A percentile compares a stretch with the other conserved stretches of the same genome.
These are phyloP conservation scores for Emydomyces testavorans DNA, from an alignment of 2,329 filamentous ascomycete genomes.

Conservation along the genomic window DNA sequence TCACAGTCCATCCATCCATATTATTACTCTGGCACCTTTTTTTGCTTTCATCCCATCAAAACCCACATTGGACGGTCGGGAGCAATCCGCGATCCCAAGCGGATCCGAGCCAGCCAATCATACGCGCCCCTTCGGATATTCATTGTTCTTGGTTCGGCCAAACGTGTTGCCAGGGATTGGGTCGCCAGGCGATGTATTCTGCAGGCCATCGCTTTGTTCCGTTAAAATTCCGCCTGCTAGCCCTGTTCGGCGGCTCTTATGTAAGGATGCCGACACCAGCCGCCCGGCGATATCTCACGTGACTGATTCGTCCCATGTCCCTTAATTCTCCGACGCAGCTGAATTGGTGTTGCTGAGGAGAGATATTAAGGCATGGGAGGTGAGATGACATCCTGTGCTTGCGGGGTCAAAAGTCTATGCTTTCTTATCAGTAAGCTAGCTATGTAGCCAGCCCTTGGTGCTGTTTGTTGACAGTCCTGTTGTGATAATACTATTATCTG, in stretches of 20 bases:
- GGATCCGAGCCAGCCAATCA: neutral
- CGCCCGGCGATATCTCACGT: neutral
- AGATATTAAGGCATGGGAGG: too few species aligned
- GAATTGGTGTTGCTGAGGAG: too few species aligned
- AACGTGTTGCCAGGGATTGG: neutral
- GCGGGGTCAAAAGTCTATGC: too few species aligned
- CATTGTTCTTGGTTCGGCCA: neutral
- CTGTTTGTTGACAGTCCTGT: too few species aligned
- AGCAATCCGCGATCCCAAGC: neutral
- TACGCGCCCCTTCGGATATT: slow-evolving; percentile 1
- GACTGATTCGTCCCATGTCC: neutral
- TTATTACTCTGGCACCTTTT: too few species aligned
- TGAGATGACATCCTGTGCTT: too few species aligned
- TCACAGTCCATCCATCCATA: too few species aligned
- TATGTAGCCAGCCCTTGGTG: too few species aligned
- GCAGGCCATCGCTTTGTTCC: too few species aligned
- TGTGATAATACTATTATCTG: too few species aligned
- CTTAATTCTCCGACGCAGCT: neutral
- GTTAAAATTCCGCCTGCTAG: neutral
- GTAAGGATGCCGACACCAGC: slow-evolving; percentile 6
- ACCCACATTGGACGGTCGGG: neutral
- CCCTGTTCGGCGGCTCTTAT: neutral
- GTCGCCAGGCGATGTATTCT: too few species aligned
- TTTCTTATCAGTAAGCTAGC: too few species aligned
- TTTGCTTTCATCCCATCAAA: neutral